A percentile compares a stretch with the other conserved stretches of the same genome.
Evolutionary conservation across 1,284 basidiomycete species (phyloP).

Genomic region (Austroboletus niveus): DNA sequence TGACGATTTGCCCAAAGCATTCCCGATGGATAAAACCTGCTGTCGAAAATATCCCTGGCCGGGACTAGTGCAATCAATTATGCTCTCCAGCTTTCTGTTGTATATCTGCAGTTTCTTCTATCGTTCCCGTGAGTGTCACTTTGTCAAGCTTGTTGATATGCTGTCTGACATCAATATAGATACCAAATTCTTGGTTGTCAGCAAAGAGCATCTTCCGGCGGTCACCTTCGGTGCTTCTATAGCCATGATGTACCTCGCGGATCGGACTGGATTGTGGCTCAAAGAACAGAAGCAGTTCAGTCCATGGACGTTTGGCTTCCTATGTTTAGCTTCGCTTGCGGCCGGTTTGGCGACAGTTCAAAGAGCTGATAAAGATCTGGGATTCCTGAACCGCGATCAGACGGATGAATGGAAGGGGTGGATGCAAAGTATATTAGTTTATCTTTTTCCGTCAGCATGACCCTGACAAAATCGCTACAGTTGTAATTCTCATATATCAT

Average conservation of each 20-base stretch:
- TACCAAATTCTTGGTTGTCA: constrained; percentile 18
- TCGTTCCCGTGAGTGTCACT: constrained; percentile 20
- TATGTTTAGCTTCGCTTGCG: constrained; percentile 53
- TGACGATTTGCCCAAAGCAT: constrained; percentile 63
- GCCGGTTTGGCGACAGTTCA: constrained; percentile 67
- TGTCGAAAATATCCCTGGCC: constrained; percentile 76
- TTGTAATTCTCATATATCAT: constrained; percentile 87
- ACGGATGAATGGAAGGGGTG: constrained; percentile 96
- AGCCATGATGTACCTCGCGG: constrained; percentile 70
- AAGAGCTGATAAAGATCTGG: constrained; percentile 75
- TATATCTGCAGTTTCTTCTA: constrained; percentile 13
- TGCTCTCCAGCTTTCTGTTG: constrained; percentile 43
- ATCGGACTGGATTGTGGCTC: constrained; percentile 79
- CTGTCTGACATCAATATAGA: constrained; percentile 25
- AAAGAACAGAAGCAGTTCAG: constrained; percentile 87
- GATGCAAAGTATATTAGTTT: constrained; percentile 77
- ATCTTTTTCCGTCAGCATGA: constrained; percentile 1
- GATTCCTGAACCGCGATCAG: constrained; percentile 86
- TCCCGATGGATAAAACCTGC: constrained; percentile 80
- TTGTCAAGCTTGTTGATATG: background rate
- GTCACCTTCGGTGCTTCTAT: constrained; percentile 67
- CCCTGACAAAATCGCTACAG: constrained; percentile 37
- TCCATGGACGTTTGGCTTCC: constrained; percentile 61
- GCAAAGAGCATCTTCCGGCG: constrained; percentile 39
- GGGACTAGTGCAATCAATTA: constrained; percentile 55